These are phyloP conservation scores for Solanum verrucosum DNA, from an alignment of 257 asterid genomes.

Conservation along the genomic window DNA sequence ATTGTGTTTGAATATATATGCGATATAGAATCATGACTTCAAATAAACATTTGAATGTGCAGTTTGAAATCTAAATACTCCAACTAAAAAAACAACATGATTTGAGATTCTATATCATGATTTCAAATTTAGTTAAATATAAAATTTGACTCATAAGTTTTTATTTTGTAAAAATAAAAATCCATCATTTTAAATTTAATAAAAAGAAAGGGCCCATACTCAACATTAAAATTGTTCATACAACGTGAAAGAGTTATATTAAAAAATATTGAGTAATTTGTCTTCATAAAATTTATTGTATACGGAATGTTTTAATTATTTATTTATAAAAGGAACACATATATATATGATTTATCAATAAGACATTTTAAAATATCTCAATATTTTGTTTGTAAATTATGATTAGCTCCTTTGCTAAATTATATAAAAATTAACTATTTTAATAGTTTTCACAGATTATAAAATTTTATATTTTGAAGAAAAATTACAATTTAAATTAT, in stretches of 20 bases:
- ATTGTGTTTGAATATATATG: not conserved
- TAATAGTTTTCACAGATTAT: not conserved
- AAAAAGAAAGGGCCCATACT: not conserved
- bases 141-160: not conserved
- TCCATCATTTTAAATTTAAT: not conserved
- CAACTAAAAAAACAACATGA: too few species aligned
- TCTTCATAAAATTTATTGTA: too few species aligned
- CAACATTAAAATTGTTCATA: not conserved
- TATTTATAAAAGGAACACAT: not conserved
- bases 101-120: not conserved
- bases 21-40: too few species aligned
- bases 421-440: not conserved
- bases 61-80: too few species aligned
- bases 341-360: too few species aligned
- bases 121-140: not conserved
- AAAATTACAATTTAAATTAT: too few species aligned
- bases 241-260: not conserved
- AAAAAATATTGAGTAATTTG: too few species aligned
- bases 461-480: not conserved
- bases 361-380: not conserved
- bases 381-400: not conserved
- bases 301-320: not conserved
- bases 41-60: too few species aligned
- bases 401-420: not conserved
- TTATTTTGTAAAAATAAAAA: not conserved